Base-by-base conservation (phyloP, 2,329 filamentous ascomycete genomes). In the Colletotrichum lentis region DNA sequence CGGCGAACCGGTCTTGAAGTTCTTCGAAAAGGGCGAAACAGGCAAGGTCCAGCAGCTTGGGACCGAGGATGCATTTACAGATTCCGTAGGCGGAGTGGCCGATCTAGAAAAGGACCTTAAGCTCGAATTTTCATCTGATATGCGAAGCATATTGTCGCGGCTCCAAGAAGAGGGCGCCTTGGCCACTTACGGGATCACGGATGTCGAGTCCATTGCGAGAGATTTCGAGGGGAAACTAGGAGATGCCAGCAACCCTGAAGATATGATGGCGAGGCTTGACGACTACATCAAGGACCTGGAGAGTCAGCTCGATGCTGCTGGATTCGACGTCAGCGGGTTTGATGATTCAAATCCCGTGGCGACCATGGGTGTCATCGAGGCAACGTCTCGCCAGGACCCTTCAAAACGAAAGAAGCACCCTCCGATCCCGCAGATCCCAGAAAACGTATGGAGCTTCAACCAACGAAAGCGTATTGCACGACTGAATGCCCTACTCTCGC, bases 11-110 rank as follows among this genome's bases (percentile, higher is more conserved):
- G 70, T 77, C 3, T 78, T 85, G 12, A 79, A 80, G 10, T 85
- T 80, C 72, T 87, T 84, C 69, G 83, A 87, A 62, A 81, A 86
- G 72, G 78, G 79, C 16, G 76, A 77, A 3, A 71, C 75, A 39
- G 80, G 80, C 37, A 72, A 73, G 8, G 71, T 83, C 14, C 78
- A 74, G 18, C 78, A 80, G 70, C 74, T 86, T 20, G 70, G 72
- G 11, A 72, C 77, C 65, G 75, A 80, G 55, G 75, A 80, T n/a
- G 79, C 79, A 8, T 84, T 84, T 65, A 76, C 73, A 41, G 73
- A 78, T 24, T 79, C 80, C 0, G 62, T 84, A 5, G 73, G 78
- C 69, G 73, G 75, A 3, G 71, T 74, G 24, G 73, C 73, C 22
- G 75, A 74, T n/a, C 59, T 71, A 46, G 72, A 77, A 49, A 62